Percentiles rank a stretch among this genome's conserved stretches.
These are phyloP conservation scores for Pharnaceum exiguum DNA, from an alignment of 148 eudicot genomes.

Conservation along the genomic window DNA sequence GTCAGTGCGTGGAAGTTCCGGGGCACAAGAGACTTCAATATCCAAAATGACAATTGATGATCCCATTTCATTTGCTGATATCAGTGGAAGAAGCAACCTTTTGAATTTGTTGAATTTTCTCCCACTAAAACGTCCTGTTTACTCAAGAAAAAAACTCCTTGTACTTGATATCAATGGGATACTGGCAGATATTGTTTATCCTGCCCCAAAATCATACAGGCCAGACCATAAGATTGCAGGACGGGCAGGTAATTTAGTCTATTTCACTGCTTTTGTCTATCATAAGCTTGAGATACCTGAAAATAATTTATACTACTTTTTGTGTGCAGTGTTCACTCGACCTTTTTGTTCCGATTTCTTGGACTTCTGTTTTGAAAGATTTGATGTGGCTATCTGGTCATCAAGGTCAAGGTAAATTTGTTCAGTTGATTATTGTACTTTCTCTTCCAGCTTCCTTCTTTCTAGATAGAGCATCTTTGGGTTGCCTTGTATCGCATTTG, in stretches of 20 bases:
- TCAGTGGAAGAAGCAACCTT: slow-evolving; percentile 18
- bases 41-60: slow-evolving; percentile 20
- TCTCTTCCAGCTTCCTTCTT: background rate
- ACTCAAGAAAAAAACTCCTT: slow-evolving; percentile 64
- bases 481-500: background rate
- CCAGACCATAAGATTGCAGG: slow-evolving; percentile 54
- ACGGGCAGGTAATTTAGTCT: slow-evolving; percentile 55
- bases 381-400: slow-evolving; percentile 88
- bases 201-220: slow-evolving; percentile 55
- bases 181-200: slow-evolving; percentile 72
- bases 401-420: slow-evolving; percentile 68
- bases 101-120: slow-evolving; percentile 26
- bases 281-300: background rate
- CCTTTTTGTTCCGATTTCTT: slow-evolving; percentile 75
- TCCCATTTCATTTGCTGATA: slow-evolving; percentile 24
- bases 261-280: background rate
- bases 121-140: slow-evolving; percentile 31
- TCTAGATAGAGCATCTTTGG: background rate
- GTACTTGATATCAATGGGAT: slow-evolving; percentile 91
- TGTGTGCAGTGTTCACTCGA: slow-evolving; percentile 70
- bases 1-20: slow-evolving; percentile 14
- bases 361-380: slow-evolving; percentile 82
- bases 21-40: slow-evolving; percentile 15
- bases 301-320: slow-evolving; percentile 5
- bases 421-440: background rate